A percentile compares a stretch with the other conserved stretches of the same genome.
phyloP scores from a whole-genome alignment of 306 rosid species.

The Gillenia trifoliata region DNA sequence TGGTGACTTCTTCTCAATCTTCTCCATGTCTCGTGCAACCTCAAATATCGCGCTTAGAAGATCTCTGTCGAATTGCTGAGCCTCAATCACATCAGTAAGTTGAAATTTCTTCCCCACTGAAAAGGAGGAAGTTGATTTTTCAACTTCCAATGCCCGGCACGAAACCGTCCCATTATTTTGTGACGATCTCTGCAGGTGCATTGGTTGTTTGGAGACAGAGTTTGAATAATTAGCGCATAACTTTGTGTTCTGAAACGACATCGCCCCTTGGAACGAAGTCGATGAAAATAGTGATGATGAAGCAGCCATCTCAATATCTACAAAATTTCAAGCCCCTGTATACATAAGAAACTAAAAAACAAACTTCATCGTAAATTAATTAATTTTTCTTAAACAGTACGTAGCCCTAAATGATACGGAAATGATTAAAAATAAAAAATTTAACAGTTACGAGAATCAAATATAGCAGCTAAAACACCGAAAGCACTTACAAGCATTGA shows the following conservation, averaged over 20 bases:
- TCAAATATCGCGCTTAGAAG: conserved; percentile 58
- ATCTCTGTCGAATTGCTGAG: conserved; percentile 79
- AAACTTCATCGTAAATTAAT: neutral
- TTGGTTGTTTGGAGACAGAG: conserved; percentile 8
- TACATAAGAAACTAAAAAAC: neutral
- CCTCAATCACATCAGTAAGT: conserved; percentile 78
- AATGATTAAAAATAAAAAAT: too few relatives aligned
- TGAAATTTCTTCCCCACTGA: conserved; percentile 55
- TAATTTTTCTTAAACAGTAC: too few relatives aligned
- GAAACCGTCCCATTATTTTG: conserved; percentile 20
- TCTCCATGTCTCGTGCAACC: conserved; percentile 79
- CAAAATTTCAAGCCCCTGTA: conserved; percentile 10
- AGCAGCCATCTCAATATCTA: conserved; percentile 45
- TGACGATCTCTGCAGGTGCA: conserved; percentile 3
- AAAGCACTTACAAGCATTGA: too few relatives aligned
- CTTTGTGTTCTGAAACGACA: conserved; percentile 22
- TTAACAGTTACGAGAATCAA: too few relatives aligned
- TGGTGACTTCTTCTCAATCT: conserved; percentile 59
- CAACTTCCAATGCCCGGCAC: conserved; percentile 39
- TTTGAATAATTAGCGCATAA: conserved; percentile 17
- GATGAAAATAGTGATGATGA: conserved; percentile 43
- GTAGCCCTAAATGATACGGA: too few relatives aligned
- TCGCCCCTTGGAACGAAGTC: conserved; percentile 37
- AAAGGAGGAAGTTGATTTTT: conserved; percentile 38
- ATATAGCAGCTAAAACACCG: too few relatives aligned